These are phyloP conservation scores for Acacia pycnantha DNA, from an alignment of 331 rosid genomes.

Conservation along the genomic window DNA sequence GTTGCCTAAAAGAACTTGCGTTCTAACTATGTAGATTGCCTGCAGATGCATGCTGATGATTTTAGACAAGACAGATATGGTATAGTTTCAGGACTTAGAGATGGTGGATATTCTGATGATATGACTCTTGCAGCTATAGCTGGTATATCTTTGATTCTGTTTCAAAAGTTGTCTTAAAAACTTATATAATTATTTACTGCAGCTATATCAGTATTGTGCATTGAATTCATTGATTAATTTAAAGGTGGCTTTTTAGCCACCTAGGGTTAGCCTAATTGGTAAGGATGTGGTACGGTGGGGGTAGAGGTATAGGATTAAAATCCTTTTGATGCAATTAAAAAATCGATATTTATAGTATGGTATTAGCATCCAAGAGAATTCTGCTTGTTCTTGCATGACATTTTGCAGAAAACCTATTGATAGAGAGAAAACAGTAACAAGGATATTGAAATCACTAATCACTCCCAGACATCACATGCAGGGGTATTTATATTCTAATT, in stretches of 20 bases:
- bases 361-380: neutral
- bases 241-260: neutral
- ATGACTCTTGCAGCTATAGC: constrained; percentile 98
- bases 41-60: constrained; percentile 97
- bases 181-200: neutral
- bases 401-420: neutral
- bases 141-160: constrained; percentile 42
- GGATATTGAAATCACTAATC: no score
- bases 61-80: constrained; percentile 78
- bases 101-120: constrained; percentile 99
- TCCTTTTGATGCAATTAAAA: neutral
- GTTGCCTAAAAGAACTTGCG: constrained; percentile 1
- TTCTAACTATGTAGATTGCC: constrained; percentile 34
- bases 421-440: no score
- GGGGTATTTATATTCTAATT: no score
- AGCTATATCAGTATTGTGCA: neutral
- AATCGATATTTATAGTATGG: neutral
- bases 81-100: constrained; percentile 74
- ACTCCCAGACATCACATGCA: no score
- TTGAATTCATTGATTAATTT: neutral
- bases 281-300: neutral
- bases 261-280: neutral
- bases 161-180: neutral
- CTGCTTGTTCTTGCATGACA: neutral
- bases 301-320: neutral